phyloP scores from a whole-genome alignment of 768 basidiomycete genomes.

The Psilocybe tampanensis region DNA sequence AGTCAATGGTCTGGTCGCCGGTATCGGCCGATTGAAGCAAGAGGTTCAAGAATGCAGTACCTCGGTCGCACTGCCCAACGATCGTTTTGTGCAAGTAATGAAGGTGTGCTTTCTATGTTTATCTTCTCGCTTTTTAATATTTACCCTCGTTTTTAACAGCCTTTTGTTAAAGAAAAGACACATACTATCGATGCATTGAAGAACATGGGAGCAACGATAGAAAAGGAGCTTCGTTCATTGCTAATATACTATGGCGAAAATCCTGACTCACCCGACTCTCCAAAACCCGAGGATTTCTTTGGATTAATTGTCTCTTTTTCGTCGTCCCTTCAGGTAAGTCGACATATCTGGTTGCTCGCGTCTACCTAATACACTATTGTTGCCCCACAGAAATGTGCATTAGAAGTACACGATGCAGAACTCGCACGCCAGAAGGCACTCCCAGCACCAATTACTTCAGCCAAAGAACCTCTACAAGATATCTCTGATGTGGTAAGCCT shows the following conservation, averaged over 20 bases:
- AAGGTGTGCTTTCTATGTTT: conserved; percentile 57
- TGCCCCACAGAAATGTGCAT: conserved; percentile 63
- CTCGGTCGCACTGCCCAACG: conserved; percentile 36
- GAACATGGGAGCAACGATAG: conserved; percentile 57
- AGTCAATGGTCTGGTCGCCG: conserved; percentile 57
- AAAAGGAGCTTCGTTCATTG: conserved; percentile 60
- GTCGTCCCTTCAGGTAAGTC: conserved; percentile 63
- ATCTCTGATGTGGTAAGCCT: conserved; percentile 19
- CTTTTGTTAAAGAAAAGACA: conserved; percentile 52
- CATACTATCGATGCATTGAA: conserved; percentile 66
- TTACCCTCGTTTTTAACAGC: conserved; percentile 35
- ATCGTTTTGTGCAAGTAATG: conserved; percentile 73
- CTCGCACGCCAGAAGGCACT: conserved; percentile 29
- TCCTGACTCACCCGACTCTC: conserved; percentile 59
- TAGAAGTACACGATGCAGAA: conserved; percentile 62
- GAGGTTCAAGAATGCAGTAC: conserved; percentile 54
- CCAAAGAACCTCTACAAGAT: conserved; percentile 24
- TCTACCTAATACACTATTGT: conserved; percentile 1
- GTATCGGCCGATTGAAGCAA: conserved; percentile 54
- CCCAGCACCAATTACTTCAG: conserved; percentile 25
- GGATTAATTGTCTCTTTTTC: conserved; percentile 74
- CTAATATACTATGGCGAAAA: conserved; percentile 80
- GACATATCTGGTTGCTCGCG: background rate
- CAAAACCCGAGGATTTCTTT: conserved; percentile 86
- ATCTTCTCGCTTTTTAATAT: no score